Percentiles rank a stretch among this genome's conserved stretches.
Evolutionary conservation across 23 red algal species (phyloP).

Genomic region (Agarophyton chilense): DNA sequence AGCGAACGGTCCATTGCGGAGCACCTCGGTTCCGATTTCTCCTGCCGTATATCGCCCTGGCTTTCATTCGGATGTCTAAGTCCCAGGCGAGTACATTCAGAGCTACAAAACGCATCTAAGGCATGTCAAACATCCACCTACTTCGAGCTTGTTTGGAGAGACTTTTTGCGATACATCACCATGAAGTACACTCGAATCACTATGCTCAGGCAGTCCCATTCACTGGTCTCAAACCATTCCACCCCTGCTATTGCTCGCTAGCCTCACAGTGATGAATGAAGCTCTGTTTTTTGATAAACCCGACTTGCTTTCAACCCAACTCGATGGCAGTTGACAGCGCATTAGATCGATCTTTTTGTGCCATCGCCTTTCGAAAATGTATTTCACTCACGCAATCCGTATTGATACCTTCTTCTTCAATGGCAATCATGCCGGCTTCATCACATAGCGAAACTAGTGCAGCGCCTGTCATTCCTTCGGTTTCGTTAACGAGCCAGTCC

Average conservation of each 20-base stretch:
- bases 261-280: neutral
- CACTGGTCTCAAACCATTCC: neutral
- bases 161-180: slow-evolving; percentile 94
- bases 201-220: neutral
- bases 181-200: slow-evolving; percentile 63
- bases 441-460: slow-evolving; percentile 20
- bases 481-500: neutral
- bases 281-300: neutral
- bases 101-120: slow-evolving; percentile 9
- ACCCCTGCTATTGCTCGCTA: neutral
- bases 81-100: slow-evolving; percentile 72
- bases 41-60: slow-evolving; percentile 93
- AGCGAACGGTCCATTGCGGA: slow-evolving; percentile 24
- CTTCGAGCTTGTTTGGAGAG: slow-evolving; percentile 96
- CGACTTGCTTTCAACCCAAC: neutral
- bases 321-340: neutral
- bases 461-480: slow-evolving; percentile 17
- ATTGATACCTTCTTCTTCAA: slow-evolving; percentile 9
- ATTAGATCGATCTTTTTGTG: neutral
- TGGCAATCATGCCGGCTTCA: slow-evolving; percentile 51
- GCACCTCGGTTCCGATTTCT: slow-evolving; percentile 84
- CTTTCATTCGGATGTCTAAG: slow-evolving; percentile 90
- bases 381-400: neutral
- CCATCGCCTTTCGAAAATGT: slow-evolving; percentile 18
- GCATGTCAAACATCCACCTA: slow-evolving; percentile 45